A percentile compares a stretch with the other conserved stretches of the same genome.
Conservation (phyloP, 2,329 filamentous ascomycete genomes). For the Pestalotiopsis sp. region DNA sequence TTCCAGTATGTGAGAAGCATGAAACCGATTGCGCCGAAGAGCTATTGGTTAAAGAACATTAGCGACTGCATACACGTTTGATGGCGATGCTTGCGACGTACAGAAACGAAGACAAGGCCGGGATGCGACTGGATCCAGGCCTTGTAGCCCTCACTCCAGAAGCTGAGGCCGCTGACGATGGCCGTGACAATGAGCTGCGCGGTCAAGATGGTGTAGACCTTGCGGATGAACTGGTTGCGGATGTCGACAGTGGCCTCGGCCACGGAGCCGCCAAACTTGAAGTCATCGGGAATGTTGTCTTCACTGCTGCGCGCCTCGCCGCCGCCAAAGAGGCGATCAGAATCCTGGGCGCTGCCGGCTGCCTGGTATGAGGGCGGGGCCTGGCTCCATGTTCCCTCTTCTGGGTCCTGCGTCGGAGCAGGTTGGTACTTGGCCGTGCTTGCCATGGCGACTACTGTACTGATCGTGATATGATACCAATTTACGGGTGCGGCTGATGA, state of each 20-base stretch:
- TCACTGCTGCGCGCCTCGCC: constrained; percentile 76
- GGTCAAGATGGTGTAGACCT: constrained; percentile 98
- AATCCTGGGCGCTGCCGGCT: constrained; percentile 44
- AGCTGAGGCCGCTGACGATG: constrained; percentile 79
- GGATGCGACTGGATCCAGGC: constrained; percentile 83
- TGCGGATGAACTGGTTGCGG: constrained; percentile 94
- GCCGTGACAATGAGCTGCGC: constrained; percentile 87
- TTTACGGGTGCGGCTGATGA: neutral
- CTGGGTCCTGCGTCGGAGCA: constrained; percentile 84
- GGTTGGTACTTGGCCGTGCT: constrained; percentile 80
- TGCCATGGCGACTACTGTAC: constrained; percentile 60
- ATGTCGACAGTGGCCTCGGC: constrained; percentile 94
- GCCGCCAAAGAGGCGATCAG: constrained; percentile 63
- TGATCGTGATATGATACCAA: neutral
- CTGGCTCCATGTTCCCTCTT: constrained; percentile 67
- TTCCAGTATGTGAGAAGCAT: constrained; percentile 94
- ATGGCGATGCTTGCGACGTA: constrained; percentile 38
- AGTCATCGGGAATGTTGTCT: constrained; percentile 94
- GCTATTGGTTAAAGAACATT: constrained; percentile 36
- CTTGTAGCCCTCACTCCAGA: constrained; percentile 80
- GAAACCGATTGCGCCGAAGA: constrained; percentile 82
- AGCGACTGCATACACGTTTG: neutral
- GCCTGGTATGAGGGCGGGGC: constrained; percentile 80
- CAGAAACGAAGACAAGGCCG: constrained; percentile 83
- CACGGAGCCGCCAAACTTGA: constrained; percentile 96